Percentiles rank a stretch among this genome's conserved stretches.
Evolutionary conservation across 768 basidiomycete genomes (phyloP).

Genomic region (Suillus decipiens): DNA sequence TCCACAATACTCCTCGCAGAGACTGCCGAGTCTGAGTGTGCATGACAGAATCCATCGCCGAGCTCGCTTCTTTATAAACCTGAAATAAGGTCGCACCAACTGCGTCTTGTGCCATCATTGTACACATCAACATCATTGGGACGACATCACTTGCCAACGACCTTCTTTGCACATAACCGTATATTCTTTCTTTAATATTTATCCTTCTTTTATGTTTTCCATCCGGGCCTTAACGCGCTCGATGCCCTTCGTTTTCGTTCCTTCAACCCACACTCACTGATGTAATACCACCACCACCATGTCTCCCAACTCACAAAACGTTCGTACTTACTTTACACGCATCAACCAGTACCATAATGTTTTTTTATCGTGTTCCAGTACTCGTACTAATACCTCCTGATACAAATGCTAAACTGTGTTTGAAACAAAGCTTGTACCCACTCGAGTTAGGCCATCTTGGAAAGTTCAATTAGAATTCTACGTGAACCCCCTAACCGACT

Average conservation of each 20-base stretch:
- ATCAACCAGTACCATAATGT: background rate
- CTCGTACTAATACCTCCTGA: background rate
- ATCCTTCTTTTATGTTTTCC: constrained; percentile 8
- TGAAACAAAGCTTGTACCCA: background rate
- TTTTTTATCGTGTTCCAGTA: background rate
- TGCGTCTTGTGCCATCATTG: constrained; percentile 19
- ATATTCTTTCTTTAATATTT: constrained; percentile 17
- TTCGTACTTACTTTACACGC: background rate
- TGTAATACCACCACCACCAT: constrained; percentile 20
- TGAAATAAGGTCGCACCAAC: background rate
- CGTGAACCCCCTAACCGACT: background rate
- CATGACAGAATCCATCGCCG: background rate
- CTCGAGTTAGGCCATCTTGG: background rate
- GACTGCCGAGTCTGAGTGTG: constrained; percentile 16
- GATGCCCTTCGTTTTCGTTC: constrained; percentile 7
- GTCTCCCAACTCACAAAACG: background rate
- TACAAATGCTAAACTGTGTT: background rate
- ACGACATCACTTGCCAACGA: constrained; percentile 12
- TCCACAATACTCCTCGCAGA: constrained; percentile 37
- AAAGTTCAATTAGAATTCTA: background rate
- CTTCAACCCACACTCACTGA: constrained; percentile 16
- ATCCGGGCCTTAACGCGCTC: constrained; percentile 8
- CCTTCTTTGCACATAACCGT: constrained; percentile 15
- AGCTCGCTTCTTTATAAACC: constrained; percentile 2
- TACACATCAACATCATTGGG: constrained; percentile 15